phyloP scores from a whole-genome alignment of 805 yeast genomes.

The Isabelozyma gotoi region DNA sequence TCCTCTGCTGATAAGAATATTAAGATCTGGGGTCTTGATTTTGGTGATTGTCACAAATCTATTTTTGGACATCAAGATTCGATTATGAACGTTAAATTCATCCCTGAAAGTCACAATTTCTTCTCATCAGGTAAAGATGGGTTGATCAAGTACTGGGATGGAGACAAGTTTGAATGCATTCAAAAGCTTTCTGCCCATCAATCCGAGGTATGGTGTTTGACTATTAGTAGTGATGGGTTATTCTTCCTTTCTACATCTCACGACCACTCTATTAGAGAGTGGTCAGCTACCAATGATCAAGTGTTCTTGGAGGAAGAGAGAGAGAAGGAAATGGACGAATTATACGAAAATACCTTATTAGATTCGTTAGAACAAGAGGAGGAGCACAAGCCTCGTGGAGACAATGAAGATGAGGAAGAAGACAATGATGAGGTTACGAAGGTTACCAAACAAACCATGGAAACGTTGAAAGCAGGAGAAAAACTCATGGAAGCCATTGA shows the following conservation, averaged over 20 bases:
- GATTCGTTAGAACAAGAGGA: slow-evolving; percentile 65
- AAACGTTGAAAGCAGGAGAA: slow-evolving; percentile 93
- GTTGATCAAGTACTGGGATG: slow-evolving; percentile 94
- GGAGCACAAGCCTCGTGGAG: slow-evolving; percentile 22
- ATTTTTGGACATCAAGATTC: slow-evolving; percentile 97
- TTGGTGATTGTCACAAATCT: slow-evolving; percentile 98
- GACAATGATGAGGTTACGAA: slow-evolving; percentile 55
- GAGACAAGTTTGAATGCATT: slow-evolving; percentile 91
- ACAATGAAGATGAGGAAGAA: slow-evolving; percentile 36
- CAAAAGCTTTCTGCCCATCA: slow-evolving; percentile 84
- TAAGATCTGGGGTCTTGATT: slow-evolving; percentile 97
- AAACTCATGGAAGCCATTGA: slow-evolving; percentile 89
- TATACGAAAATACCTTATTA: slow-evolving; percentile 78
- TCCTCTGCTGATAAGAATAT: slow-evolving; percentile 97
- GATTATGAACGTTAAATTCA: slow-evolving; percentile 81
- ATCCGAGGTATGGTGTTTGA: slow-evolving; percentile 89
- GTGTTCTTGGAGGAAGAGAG: slow-evolving; percentile 97
- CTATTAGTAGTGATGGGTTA: slow-evolving; percentile 70
- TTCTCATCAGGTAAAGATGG: slow-evolving; percentile 91
- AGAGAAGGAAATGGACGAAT: slow-evolving; percentile 92
- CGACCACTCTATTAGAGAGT: slow-evolving; percentile 89
- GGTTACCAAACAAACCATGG: slow-evolving; percentile 82
- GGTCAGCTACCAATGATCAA: slow-evolving; percentile 92
- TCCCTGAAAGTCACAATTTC: slow-evolving; percentile 85
- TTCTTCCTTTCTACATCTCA: slow-evolving; percentile 83